Evolutionary conservation across 805 yeast species (phyloP).

Genomic region (Debaryomyces hansenii): DNA sequence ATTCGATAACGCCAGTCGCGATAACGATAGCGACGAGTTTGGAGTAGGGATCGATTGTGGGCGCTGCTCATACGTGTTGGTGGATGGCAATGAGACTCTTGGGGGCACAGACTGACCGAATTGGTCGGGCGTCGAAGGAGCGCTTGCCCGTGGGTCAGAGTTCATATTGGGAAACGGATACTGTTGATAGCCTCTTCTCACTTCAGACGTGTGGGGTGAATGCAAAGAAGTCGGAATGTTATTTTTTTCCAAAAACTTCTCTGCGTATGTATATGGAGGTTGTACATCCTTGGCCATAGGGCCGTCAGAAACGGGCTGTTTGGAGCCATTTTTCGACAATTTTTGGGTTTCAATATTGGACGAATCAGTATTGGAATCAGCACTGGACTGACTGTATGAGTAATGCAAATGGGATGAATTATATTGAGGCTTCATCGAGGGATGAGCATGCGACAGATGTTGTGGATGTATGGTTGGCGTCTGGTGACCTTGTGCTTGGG

Average conservation of each 20-base stretch:
- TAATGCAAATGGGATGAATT: slow-evolving; percentile 9
- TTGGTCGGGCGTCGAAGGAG: slow-evolving; percentile 3
- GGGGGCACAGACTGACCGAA: neutral
- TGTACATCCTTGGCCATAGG: neutral
- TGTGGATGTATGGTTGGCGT: slow-evolving; percentile 5
- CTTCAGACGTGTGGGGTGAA: neutral
- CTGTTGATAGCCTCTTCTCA: slow-evolving; percentile 8
- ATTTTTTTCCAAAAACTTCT: neutral
- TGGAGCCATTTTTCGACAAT: neutral
- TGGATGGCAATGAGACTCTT: slow-evolving; percentile 5
- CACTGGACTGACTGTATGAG: neutral
- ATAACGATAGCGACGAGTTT: slow-evolving; percentile 3
- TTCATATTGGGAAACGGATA: slow-evolving; percentile 18
- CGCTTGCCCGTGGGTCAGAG: slow-evolving; percentile 10
- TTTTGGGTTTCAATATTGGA: neutral
- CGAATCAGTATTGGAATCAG: neutral
- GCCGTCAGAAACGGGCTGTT: neutral
- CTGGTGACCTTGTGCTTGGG: neutral
- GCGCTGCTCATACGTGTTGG: slow-evolving; percentile 2
- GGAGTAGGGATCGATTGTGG: slow-evolving; percentile 3
- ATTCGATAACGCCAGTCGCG: slow-evolving; percentile 1
- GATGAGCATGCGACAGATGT: slow-evolving; percentile 4
- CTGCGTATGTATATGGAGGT: neutral
- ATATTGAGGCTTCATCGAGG: neutral
- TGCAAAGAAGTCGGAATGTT: neutral